Percentiles rank a stretch among this genome's conserved stretches.
phyloP scores from a whole-genome alignment of 768 basidiomycete species.

The Termitomyces heimii region DNA sequence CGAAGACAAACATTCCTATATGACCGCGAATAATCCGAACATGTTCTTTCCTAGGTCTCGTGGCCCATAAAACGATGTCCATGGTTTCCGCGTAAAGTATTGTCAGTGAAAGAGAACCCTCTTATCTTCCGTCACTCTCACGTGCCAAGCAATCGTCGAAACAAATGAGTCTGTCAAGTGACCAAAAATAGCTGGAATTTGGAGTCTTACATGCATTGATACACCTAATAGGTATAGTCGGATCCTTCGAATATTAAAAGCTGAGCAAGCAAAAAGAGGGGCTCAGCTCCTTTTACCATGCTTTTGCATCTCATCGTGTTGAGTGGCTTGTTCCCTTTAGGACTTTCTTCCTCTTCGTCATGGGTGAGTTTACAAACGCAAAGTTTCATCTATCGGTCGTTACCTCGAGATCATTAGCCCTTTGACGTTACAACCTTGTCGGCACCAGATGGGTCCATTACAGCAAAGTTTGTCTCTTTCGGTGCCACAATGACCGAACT shows the following conservation, averaged over 20 bases:
- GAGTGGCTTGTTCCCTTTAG: background rate
- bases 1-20: background rate
- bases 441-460: conserved; percentile 50
- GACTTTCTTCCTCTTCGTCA: conserved; percentile 1
- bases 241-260: background rate
- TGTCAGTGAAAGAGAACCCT: background rate
- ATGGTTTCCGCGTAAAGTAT: background rate
- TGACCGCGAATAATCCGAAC: background rate
- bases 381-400: background rate
- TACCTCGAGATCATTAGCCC: conserved; percentile 23
- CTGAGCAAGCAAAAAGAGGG: background rate
- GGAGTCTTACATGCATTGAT: background rate
- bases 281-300: background rate
- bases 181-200: background rate
- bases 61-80: background rate
- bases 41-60: background rate
- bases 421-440: conserved; percentile 42
- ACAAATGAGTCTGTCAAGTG: background rate
- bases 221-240: background rate
- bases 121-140: background rate
- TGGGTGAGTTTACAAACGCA: conserved; percentile 4
- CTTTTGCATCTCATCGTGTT: background rate
- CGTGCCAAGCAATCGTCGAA: too few relatives aligned
- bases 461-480: conserved; percentile 50
- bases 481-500: conserved; percentile 53